phyloP scores from a whole-genome alignment of 805 yeast species.

The Nakazawaea wickerhamii region DNA sequence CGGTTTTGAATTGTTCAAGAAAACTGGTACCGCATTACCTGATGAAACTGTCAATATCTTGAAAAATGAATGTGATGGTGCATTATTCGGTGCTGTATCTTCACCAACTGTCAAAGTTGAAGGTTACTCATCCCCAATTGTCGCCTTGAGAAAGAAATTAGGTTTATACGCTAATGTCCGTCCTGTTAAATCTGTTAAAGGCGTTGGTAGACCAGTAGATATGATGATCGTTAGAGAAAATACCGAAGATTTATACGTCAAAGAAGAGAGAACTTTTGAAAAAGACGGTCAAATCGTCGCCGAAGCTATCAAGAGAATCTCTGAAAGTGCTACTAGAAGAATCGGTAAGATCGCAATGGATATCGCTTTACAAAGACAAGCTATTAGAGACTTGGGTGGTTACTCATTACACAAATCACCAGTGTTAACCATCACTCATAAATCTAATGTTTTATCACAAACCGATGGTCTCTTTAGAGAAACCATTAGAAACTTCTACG shows the following conservation, averaged over 20 bases:
- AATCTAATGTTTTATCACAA: slow-evolving; percentile 88
- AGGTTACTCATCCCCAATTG: slow-evolving; percentile 98
- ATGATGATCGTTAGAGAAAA: slow-evolving; percentile 98
- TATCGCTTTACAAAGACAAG: slow-evolving; percentile 87
- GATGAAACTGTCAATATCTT: slow-evolving; percentile 81
- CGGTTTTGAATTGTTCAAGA: slow-evolving; percentile 89
- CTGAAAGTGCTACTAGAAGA: slow-evolving; percentile 78
- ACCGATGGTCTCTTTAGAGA: slow-evolving; percentile 97
- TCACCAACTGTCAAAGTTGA: slow-evolving; percentile 92
- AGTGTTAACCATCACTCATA: slow-evolving; percentile 87
- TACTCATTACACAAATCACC: slow-evolving; percentile 51
- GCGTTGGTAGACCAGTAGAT: slow-evolving; percentile 85
- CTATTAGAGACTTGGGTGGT: slow-evolving; percentile 60
- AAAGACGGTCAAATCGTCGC: slow-evolving; percentile 87
- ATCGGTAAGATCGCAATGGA: slow-evolving; percentile 91
- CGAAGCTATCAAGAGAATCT: slow-evolving; percentile 95
- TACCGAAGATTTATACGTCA: slow-evolving; percentile 95
- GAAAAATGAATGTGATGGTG: slow-evolving; percentile 87
- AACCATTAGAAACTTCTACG: slow-evolving; percentile 59
- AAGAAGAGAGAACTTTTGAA: slow-evolving; percentile 77
- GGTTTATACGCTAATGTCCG: slow-evolving; percentile 96
- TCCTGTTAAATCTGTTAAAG: slow-evolving; percentile 91
- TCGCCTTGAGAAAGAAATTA: slow-evolving; percentile 92
- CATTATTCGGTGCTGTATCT: slow-evolving; percentile 94
- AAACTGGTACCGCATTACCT: slow-evolving; percentile 95